A percentile compares a stretch with the other conserved stretches of the same genome.
Evolutionary conservation across 1,139 yeast genomes (phyloP).

Genomic region (Debaryomyces nepalensis): DNA sequence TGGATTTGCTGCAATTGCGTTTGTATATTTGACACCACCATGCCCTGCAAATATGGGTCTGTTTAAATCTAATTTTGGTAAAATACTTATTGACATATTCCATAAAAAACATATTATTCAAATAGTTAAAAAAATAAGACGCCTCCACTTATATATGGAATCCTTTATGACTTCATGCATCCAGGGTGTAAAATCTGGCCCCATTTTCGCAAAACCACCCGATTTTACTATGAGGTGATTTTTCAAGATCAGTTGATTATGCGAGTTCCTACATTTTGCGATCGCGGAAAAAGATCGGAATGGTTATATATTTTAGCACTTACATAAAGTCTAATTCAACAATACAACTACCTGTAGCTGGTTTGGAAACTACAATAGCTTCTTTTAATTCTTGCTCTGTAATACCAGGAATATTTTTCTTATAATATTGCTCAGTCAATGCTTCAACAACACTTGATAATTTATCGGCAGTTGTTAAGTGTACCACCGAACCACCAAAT

Average conservation of each 20-base stretch:
- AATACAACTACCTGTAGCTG: conserved; percentile 63
- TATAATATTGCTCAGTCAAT: conserved; percentile 54
- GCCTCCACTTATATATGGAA: neutral
- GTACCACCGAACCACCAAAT: conserved; percentile 77
- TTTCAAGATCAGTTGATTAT: conserved; percentile 2
- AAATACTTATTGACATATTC: conserved; percentile 24
- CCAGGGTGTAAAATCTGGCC: neutral
- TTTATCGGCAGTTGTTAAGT: conserved; percentile 55
- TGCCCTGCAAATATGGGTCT: conserved; percentile 12
- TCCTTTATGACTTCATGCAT: neutral
- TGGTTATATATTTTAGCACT: neutral
- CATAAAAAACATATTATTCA: neutral
- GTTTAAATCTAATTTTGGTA: conserved; percentile 21
- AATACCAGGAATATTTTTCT: conserved; percentile 51
- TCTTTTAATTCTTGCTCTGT: conserved; percentile 48
- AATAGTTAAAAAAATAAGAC: neutral
- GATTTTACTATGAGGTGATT: conserved; percentile 4
- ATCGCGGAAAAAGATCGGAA: conserved; percentile 1
- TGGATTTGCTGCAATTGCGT: conserved; percentile 10
- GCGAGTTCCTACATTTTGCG: conserved; percentile 7
- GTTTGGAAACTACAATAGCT: conserved; percentile 61
- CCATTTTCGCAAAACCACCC: conserved; percentile 5
- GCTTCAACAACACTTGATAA: conserved; percentile 51
- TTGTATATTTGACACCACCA: conserved; percentile 15
- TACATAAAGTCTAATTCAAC: conserved; percentile 20